These are phyloP conservation scores for Pezicula radicicola DNA, from an alignment of 2,329 filamentous ascomycete genomes.

Conservation along the genomic window DNA sequence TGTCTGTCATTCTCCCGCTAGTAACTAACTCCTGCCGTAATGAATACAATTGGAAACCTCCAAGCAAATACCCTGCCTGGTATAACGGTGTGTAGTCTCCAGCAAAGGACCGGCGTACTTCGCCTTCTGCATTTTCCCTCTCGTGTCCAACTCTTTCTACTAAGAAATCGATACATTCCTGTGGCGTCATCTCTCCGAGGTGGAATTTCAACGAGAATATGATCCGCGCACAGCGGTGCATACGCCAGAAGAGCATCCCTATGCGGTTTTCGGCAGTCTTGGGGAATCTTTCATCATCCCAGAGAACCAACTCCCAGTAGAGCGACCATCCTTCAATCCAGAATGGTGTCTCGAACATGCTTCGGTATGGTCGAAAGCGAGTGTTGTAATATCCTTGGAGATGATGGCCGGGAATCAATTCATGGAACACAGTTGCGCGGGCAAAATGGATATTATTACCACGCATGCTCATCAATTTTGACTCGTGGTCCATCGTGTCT, in stretches of 20 bases:
- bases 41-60: slow-evolving; percentile 52
- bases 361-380: slow-evolving; percentile 45
- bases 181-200: slow-evolving; percentile 48
- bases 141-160: slow-evolving; percentile 57
- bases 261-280: slow-evolving; percentile 48
- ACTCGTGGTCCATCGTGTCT: slow-evolving; percentile 45
- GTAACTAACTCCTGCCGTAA: slow-evolving; percentile 47
- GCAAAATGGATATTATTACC: slow-evolving; percentile 57
- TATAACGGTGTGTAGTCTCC: slow-evolving; percentile 56
- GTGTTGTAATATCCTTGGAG: slow-evolving; percentile 48
- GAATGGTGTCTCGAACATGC: slow-evolving; percentile 53
- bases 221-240: slow-evolving; percentile 59
- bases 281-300: slow-evolving; percentile 49
- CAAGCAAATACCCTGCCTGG: slow-evolving; percentile 58
- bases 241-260: slow-evolving; percentile 59
- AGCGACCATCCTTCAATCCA: slow-evolving; percentile 60
- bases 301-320: slow-evolving; percentile 60
- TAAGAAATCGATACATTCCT: slow-evolving; percentile 54
- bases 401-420: slow-evolving; percentile 57
- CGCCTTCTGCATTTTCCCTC: slow-evolving; percentile 55
- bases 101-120: slow-evolving; percentile 53
- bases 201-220: slow-evolving; percentile 57
- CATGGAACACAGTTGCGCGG: slow-evolving; percentile 58
- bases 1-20: slow-evolving; percentile 39
- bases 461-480: slow-evolving; percentile 58